Conservation (phyloP, 2,329 filamentous ascomycete species). For the Arthrinium phaeospermum region DNA sequence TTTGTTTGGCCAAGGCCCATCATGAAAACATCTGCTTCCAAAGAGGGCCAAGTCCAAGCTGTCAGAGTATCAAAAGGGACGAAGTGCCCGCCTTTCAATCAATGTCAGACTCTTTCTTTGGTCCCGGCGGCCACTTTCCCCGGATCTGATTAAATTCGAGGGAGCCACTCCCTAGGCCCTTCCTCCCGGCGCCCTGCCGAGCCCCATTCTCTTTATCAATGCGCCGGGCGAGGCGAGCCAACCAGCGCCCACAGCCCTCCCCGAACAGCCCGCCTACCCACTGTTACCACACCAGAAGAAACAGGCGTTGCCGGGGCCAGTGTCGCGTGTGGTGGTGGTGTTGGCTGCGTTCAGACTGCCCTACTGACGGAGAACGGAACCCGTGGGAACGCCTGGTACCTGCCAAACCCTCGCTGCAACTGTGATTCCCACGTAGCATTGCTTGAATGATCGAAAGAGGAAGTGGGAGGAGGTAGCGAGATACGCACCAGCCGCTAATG, state of each 20-base stretch:
- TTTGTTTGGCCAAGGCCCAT: background rate
- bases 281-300: background rate
- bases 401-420: background rate
- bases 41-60: background rate
- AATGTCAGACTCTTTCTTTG: background rate
- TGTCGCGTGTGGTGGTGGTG: slow-evolving; percentile 14
- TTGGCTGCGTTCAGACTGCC: background rate
- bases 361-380: background rate
- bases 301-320: slow-evolving; percentile 5
- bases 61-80: background rate
- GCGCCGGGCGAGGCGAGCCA: background rate
- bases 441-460: background rate
- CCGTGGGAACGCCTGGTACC: slow-evolving; percentile 1
- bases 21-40: background rate
- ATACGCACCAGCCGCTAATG: background rate
- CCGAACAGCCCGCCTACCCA: background rate
- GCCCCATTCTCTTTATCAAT: background rate
- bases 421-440: background rate
- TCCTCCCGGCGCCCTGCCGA: background rate
- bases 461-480: background rate
- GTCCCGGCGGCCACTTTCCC: background rate
- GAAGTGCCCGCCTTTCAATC: background rate
- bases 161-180: background rate
- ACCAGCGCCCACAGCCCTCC: background rate
- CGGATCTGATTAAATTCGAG: background rate